Conservation (phyloP, 1,284 basidiomycete genomes). For the Pyrrhoderma lamaoense region DNA sequence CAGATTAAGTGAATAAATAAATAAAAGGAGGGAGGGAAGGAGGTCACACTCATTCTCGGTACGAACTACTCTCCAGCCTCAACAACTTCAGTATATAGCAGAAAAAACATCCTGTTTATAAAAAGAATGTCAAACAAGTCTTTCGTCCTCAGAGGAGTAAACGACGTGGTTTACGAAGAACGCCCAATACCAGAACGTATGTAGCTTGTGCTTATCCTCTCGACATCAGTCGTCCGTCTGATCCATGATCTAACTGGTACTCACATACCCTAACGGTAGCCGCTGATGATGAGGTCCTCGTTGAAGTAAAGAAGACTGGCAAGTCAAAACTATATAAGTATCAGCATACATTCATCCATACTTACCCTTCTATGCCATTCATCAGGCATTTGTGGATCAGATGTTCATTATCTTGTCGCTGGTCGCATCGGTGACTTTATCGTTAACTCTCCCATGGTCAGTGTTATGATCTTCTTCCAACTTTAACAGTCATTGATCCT, state of each 20-base stretch:
- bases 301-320: constrained; percentile 91
- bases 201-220: constrained; percentile 20
- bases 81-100: too few species aligned
- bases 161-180: constrained; percentile 71
- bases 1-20: too few species aligned
- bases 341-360: background rate
- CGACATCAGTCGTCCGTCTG: constrained; percentile 6
- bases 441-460: constrained; percentile 72
- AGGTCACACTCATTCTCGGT: too few species aligned
- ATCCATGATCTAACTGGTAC: background rate
- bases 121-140: constrained; percentile 30
- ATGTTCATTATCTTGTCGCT: constrained; percentile 75
- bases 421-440: constrained; percentile 76
- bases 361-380: background rate
- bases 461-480: constrained; percentile 9
- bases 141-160: constrained; percentile 69
- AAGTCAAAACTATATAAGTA: constrained; percentile 21
- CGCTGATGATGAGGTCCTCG: constrained; percentile 72
- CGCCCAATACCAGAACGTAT: constrained; percentile 71
- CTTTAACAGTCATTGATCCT: constrained; percentile 5
- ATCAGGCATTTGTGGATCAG: constrained; percentile 83
- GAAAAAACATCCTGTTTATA: too few species aligned
- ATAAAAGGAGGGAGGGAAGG: too few species aligned
- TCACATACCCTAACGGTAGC: constrained; percentile 34
- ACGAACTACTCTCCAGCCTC: too few species aligned